Percentiles rank a stretch among this genome's conserved stretches.
These are phyloP conservation scores for Salix dunnii DNA, from an alignment of 345 rosid genomes.

Conservation along the genomic window DNA sequence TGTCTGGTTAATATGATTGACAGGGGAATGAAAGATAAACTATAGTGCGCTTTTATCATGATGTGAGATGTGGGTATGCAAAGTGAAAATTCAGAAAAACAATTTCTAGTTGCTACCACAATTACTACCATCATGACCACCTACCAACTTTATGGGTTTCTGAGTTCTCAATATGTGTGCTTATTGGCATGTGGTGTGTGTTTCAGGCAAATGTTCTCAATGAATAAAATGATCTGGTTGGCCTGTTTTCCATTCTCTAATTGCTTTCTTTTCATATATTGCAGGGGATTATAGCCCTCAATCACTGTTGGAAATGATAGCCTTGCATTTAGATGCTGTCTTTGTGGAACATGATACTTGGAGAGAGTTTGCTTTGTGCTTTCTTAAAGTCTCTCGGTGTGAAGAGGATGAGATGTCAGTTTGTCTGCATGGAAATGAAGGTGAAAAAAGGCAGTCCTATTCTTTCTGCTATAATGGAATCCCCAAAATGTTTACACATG, in stretches of 20 bases:
- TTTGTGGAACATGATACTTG: slow-evolving; percentile 42
- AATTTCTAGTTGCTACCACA: too few species aligned
- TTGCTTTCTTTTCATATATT: slow-evolving; percentile 9
- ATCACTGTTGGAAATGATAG: slow-evolving; percentile 68
- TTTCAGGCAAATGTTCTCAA: not conserved
- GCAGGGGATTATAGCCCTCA: slow-evolving; percentile 55
- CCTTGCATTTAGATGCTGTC: slow-evolving; percentile 74
- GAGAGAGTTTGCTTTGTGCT: slow-evolving; percentile 75
- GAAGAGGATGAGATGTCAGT: slow-evolving; percentile 67
- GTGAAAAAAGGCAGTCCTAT: slow-evolving; percentile 19
- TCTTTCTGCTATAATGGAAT: slow-evolving; percentile 32
- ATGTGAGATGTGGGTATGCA: too few species aligned
- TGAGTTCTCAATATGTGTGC: too few species aligned
- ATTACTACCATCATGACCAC: too few species aligned
- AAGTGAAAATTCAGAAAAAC: too few species aligned
- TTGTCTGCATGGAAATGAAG: slow-evolving; percentile 37
- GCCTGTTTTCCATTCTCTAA: not conserved
- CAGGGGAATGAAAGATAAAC: too few species aligned
- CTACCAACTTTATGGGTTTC: too few species aligned
- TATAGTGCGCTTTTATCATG: too few species aligned
- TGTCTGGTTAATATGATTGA: too few species aligned
- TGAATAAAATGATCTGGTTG: not conserved
- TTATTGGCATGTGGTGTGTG: too few species aligned
- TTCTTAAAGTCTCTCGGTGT: slow-evolving; percentile 36
- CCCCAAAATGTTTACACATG: slow-evolving; percentile 39